Evolutionary conservation across 2,329 filamentous ascomycete species (phyloP).

Genomic region (Emergomyces orientalis): DNA sequence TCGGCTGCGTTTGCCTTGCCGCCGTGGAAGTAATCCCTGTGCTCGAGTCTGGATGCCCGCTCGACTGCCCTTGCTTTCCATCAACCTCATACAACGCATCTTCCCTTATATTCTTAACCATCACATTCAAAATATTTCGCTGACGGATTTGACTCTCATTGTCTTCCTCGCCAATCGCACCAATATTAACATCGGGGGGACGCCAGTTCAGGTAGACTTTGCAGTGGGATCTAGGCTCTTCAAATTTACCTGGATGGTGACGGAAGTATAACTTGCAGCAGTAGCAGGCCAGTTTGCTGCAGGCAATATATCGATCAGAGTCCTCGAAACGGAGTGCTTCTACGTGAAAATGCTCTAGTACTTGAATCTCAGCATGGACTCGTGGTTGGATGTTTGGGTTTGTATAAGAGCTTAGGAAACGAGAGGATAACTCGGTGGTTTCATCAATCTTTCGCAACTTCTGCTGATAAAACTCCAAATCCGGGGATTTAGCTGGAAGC

Average conservation of each 20-base stretch:
- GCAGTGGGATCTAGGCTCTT: conserved; percentile 20
- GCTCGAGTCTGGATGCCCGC: background rate
- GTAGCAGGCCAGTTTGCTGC: conserved; percentile 46
- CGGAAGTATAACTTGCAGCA: conserved; percentile 35
- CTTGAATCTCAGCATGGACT: conserved; percentile 41
- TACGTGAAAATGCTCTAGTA: conserved; percentile 40
- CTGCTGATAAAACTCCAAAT: conserved; percentile 14
- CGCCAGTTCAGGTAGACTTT: conserved; percentile 25
- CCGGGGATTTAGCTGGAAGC: conserved; percentile 14
- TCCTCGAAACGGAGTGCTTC: conserved; percentile 27
- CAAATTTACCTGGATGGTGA: conserved; percentile 22
- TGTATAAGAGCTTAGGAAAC: conserved; percentile 22
- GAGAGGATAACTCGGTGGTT: conserved; percentile 18
- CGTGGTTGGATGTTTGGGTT: conserved; percentile 16
- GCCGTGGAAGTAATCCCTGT: background rate
- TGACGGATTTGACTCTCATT: conserved; percentile 14
- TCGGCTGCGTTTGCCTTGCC: background rate
- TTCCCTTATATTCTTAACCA: conserved; percentile 20
- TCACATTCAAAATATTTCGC: conserved; percentile 21
- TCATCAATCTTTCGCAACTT: conserved; percentile 24
- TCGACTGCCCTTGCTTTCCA: background rate
- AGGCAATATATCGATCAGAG: conserved; percentile 40
- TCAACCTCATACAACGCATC: conserved; percentile 19
- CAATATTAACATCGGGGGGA: conserved; percentile 16
- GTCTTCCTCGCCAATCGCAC: conserved; percentile 7